A percentile compares a stretch with the other conserved stretches of the same genome.
Evolutionary conservation across 371 early-diverging fungal genomes (phyloP).

Genomic region (Mucor indicus): DNA sequence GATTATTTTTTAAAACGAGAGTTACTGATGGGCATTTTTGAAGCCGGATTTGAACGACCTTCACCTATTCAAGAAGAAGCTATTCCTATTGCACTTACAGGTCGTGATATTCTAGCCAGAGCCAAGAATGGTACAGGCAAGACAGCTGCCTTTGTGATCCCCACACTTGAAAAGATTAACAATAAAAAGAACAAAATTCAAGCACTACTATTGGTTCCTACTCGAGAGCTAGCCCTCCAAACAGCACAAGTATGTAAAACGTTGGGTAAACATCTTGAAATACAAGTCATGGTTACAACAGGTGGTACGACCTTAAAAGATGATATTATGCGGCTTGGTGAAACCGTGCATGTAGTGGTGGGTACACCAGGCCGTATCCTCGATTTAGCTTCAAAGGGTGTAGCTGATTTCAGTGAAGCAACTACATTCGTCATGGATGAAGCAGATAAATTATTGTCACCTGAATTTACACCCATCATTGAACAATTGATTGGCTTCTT

Average conservation of each 20-base stretch:
- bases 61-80: conserved; percentile 99
- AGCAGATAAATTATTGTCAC: conserved; percentile 96
- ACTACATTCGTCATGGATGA: conserved; percentile 97
- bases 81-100: conserved; percentile 95
- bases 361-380: conserved; percentile 94
- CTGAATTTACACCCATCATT: conserved; percentile 96
- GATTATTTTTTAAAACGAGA: conserved; percentile 96
- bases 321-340: conserved; percentile 92
- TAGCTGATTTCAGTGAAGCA: conserved; percentile 86
- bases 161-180: conserved; percentile 92
- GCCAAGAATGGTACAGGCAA: conserved; percentile 99
- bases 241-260: conserved; percentile 94
- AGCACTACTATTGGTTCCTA: conserved; percentile 91
- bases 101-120: conserved; percentile 93
- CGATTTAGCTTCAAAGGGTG: conserved; percentile 88
- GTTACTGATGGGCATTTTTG: conserved; percentile 97
- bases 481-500: conserved; percentile 87
- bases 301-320: conserved; percentile 98
- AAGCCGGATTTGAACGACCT: conserved; percentile 97
- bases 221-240: conserved; percentile 96
- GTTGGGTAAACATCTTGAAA: conserved; percentile 88
- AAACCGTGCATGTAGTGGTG: conserved; percentile 93
- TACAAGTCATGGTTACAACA: conserved; percentile 96
- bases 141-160: conserved; percentile 97
- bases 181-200: conserved; percentile 77